phyloP scores from a whole-genome alignment of 75 land plant species.

The Cupressus sempervirens region DNA sequence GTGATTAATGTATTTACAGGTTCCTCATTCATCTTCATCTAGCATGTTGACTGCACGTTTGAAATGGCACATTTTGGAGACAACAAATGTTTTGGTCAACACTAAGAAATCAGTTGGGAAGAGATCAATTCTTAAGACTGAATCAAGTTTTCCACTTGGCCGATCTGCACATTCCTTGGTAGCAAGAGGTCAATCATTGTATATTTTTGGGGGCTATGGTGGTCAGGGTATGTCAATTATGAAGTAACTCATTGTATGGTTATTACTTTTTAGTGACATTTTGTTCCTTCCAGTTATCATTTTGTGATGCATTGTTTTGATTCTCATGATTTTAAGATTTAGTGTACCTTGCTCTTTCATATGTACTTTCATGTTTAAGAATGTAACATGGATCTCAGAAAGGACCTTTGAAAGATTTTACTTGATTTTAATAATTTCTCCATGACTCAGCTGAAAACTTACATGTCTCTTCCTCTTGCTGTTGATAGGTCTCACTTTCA shows the following conservation, averaged over 20 bases:
- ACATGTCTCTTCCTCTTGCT: neutral
- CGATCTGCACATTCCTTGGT: conserved; percentile 41
- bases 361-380: neutral
- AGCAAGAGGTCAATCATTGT: conserved; percentile 18
- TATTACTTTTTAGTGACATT: neutral
- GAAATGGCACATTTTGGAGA: conserved; percentile 15
- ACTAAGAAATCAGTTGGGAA: conserved; percentile 7
- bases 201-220: conserved; percentile 52
- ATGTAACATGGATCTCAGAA: too few species aligned
- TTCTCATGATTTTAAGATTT: neutral
- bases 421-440: neutral
- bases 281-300: neutral
- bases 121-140: conserved; percentile 1
- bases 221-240: conserved; percentile 27
- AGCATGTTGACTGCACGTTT: conserved; percentile 2
- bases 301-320: conserved; percentile 7
- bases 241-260: neutral
- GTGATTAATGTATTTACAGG: conserved; percentile 7
- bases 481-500: conserved; percentile 30
- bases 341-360: neutral
- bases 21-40: neutral
- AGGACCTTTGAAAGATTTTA: neutral
- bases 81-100: neutral
- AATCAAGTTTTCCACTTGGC: conserved; percentile 25
- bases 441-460: neutral